phyloP scores from a whole-genome alignment of 305 asterid genomes.

The Coffea humblotiana region DNA sequence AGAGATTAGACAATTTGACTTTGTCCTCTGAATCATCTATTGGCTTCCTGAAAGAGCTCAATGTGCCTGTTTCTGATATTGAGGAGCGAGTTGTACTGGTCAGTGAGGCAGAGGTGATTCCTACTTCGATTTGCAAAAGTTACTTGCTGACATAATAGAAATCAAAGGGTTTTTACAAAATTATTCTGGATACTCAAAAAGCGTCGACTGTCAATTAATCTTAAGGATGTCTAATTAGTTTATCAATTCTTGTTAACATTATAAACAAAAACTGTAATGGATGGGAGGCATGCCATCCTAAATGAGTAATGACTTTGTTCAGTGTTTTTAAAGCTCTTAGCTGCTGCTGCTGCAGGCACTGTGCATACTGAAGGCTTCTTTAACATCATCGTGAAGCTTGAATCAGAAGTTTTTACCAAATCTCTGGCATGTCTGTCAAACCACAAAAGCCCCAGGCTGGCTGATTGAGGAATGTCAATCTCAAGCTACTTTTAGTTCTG shows the following conservation, averaged over 20 bases:
- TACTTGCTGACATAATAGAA: background rate
- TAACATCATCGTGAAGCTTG: slow-evolving; percentile 20
- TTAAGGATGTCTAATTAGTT: background rate
- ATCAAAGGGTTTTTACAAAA: background rate
- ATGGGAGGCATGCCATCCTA: background rate
- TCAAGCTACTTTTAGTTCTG: background rate
- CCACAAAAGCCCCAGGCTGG: background rate
- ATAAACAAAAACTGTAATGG: too few species aligned
- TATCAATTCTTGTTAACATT: too few species aligned
- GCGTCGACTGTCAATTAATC: background rate
- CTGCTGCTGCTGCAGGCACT: background rate
- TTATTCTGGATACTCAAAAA: too few species aligned
- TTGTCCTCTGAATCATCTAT: slow-evolving; percentile 15
- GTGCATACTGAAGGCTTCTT: slow-evolving; percentile 23
- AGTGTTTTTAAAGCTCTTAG: background rate
- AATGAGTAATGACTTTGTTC: background rate
- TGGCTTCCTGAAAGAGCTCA: slow-evolving; percentile 11
- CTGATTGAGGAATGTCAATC: background rate
- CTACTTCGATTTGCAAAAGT: background rate
- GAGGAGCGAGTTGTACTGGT: slow-evolving; percentile 12
- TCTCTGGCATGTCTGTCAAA: background rate
- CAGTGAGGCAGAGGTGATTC: slow-evolving; percentile 12
- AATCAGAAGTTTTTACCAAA: background rate
- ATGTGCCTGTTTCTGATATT: slow-evolving; percentile 17
- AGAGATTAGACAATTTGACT: slow-evolving; percentile 8